Base-by-base conservation (phyloP, 106 monocot species). In the Posidonia australis region DNA sequence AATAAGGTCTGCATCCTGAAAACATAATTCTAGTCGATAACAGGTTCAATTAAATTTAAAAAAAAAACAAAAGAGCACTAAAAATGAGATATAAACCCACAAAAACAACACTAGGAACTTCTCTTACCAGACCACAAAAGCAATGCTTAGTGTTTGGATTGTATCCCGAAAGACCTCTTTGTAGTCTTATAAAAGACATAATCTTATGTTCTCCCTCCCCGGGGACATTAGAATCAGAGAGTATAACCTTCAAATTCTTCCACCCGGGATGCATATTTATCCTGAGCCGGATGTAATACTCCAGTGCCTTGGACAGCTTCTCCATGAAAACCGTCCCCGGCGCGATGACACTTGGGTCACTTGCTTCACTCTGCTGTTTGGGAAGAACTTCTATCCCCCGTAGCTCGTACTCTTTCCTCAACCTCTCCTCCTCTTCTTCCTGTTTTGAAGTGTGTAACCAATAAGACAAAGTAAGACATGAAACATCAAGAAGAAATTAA, bases 1-100 rank as follows among this genome's bases (percentile, higher is more conserved):
- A 24, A 87, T 87, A 44, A 87, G 72, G 23, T 87, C 87, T 9
- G 80, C 87, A 83, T 87, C 87, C 87, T 87, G 54, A n/a, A n/a
- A n/a, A n/a, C n/a, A n/a, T n/a, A n/a, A n/a, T n/a, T n/a, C n/a
- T n/a, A n/a, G n/a, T n/a, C n/a, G n/a, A n/a, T n/a, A n/a, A n/a
- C 7, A 17, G 1, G 19, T 58, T 5, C 58, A 58, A 53, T 53
- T 18, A 53, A 19, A 9, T 53, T 18, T 21, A 53, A 41, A 41
- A 53, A 31, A 11, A 52, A 54, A 21, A 28, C 3, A 53, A n/a
- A 17, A 66, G 17, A 5, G 45, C 22, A 45, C 4, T 0, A 41
- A 31, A 41, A 43, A 12, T 62, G 11, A 41, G 36, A 14, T 42
- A 62, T 20, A 62, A 5, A 36, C 19, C 22, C 20, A 1, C 42